These are phyloP conservation scores for Ceratocystis eucalypticola DNA, from an alignment of 2,329 filamentous ascomycete genomes.

Conservation along the genomic window DNA sequence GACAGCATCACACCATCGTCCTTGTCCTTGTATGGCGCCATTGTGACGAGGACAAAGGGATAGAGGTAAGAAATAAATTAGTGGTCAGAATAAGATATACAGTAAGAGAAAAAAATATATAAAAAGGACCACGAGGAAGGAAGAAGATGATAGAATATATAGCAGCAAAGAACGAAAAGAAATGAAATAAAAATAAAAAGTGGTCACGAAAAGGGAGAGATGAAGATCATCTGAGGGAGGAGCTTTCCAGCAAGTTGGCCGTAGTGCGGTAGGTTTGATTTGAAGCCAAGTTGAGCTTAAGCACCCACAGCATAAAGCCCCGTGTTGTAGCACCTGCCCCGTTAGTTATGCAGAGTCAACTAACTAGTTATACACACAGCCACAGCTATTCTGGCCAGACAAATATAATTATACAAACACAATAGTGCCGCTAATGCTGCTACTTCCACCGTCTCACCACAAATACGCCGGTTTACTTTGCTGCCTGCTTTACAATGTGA, in stretches of 20 bases:
- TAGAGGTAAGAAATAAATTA: background rate
- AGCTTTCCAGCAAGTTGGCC: background rate
- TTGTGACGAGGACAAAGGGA: slow-evolving; percentile 21
- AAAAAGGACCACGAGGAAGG: background rate
- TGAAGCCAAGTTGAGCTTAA: slow-evolving; percentile 5
- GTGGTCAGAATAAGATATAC: background rate
- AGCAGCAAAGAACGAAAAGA: slow-evolving; percentile 10
- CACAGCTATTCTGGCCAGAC: background rate
- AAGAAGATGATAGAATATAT: slow-evolving; percentile 5
- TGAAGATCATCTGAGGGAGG: background rate
- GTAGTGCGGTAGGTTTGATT: background rate
- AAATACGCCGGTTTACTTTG: no score
- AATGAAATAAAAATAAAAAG: slow-evolving; percentile 13
- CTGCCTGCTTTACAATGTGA: no score
- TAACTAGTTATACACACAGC: background rate
- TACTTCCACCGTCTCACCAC: no score
- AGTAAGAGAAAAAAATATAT: background rate
- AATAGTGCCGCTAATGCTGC: no score
- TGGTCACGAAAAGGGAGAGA: slow-evolving; percentile 8
- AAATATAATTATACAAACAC: no score
- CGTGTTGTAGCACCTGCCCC: background rate
- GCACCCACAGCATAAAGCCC: background rate
- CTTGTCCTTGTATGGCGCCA: slow-evolving; percentile 51
- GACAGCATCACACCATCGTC: slow-evolving; percentile 44
- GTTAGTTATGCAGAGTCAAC: background rate